phyloP scores from a whole-genome alignment of 2,329 filamentous ascomycete species.

The Pestalotiopsis sp. region DNA sequence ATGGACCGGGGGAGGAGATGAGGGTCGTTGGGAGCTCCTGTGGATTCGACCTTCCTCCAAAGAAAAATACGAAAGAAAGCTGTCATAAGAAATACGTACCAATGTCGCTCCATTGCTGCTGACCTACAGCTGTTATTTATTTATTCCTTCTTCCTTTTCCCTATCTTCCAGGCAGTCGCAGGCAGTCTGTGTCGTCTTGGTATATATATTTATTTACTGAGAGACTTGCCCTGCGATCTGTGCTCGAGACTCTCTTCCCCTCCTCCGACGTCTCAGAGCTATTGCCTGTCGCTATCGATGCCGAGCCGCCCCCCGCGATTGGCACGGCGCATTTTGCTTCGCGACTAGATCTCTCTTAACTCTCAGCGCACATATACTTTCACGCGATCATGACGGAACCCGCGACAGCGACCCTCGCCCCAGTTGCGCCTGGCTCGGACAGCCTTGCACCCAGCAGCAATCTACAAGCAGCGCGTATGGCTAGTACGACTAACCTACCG shows the following conservation, averaged over 20 bases:
- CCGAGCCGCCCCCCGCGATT: neutral
- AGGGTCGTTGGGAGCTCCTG: neutral
- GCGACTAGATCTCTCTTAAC: neutral
- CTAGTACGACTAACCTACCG: conserved; percentile 26
- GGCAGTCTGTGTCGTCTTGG: neutral
- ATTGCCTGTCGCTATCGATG: neutral
- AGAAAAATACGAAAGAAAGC: neutral
- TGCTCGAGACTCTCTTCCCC: neutral
- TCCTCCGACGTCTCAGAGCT: neutral
- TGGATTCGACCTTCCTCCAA: neutral
- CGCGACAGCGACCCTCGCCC: conserved; percentile 16
- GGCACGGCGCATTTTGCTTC: neutral
- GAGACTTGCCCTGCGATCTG: neutral
- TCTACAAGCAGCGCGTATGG: neutral
- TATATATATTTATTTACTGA: neutral
- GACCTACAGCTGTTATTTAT: neutral
- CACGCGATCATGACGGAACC: conserved; percentile 24
- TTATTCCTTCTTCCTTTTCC: neutral
- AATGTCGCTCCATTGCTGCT: neutral
- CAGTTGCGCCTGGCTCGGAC: neutral
- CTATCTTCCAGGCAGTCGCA: neutral
- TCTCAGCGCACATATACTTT: neutral
- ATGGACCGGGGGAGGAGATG: neutral
- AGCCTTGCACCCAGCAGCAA: neutral
- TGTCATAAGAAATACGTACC: neutral